Percentiles rank a stretch among this genome's conserved stretches.
Evolutionary conservation across 768 basidiomycete species (phyloP).

Genomic region (Dictyophora rubrovolvata): DNA sequence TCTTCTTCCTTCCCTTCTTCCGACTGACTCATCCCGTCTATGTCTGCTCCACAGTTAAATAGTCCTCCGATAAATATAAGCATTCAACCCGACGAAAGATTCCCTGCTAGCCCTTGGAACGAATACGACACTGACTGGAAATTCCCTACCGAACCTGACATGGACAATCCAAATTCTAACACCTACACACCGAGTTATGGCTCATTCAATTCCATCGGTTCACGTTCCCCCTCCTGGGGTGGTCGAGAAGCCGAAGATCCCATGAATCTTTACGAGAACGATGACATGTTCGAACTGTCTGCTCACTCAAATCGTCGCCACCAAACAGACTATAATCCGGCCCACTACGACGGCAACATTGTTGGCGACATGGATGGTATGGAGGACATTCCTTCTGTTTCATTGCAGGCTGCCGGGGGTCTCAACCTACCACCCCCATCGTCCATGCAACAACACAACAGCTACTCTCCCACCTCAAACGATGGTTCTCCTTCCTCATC

Average conservation of each 20-base stretch:
- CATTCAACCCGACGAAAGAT: conserved; percentile 2
- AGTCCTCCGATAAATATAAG: conserved; percentile 1
- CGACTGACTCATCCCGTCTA: background rate
- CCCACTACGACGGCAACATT: conserved; percentile 57
- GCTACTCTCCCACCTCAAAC: conserved; percentile 46
- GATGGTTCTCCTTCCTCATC: conserved; percentile 24
- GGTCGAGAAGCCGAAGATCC: conserved; percentile 25
- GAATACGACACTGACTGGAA: conserved; percentile 51
- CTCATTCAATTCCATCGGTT: conserved; percentile 14
- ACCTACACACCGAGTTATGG: conserved; percentile 26
- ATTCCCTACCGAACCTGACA: conserved; percentile 60
- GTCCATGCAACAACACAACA: conserved; percentile 31
- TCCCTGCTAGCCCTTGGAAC: conserved; percentile 6
- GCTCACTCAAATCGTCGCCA: conserved; percentile 21
- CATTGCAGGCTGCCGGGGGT: conserved; percentile 20
- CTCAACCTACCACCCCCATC: conserved; percentile 29
- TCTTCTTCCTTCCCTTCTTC: background rate
- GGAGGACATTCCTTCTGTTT: conserved; percentile 46
- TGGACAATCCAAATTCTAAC: conserved; percentile 32
- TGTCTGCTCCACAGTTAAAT: background rate
- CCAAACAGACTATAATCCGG: conserved; percentile 56
- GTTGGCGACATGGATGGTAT: conserved; percentile 28
- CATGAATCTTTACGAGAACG: conserved; percentile 38
- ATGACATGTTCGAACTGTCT: conserved; percentile 19
- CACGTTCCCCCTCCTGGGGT: conserved; percentile 14